Percentiles rank a stretch among this genome's conserved stretches.
phyloP scores from a whole-genome alignment of 768 basidiomycete species.

The Trametes punicea region DNA sequence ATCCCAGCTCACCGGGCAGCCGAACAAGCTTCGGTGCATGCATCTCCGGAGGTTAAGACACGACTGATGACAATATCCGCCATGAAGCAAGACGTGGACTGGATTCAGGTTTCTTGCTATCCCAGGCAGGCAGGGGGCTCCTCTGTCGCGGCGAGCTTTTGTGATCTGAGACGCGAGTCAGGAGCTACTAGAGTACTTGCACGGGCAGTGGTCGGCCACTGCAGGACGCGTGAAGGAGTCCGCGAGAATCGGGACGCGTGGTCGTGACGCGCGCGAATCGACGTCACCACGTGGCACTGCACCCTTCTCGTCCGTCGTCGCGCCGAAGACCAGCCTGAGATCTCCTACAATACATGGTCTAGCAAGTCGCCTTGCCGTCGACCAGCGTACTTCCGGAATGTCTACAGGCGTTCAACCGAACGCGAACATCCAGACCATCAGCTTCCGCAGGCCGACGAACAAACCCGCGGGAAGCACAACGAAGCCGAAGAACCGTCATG shows the following conservation, averaged over 20 bases:
- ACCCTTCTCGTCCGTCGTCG: neutral
- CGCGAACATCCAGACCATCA: constrained; percentile 32
- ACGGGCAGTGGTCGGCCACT: too few relatives aligned
- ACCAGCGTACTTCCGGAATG: neutral
- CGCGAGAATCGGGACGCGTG: neutral
- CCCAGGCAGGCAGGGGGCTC: too few relatives aligned
- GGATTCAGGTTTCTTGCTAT: too few relatives aligned
- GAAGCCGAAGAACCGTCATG: constrained; percentile 41
- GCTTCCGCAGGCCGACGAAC: constrained; percentile 31
- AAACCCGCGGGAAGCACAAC: constrained; percentile 13
- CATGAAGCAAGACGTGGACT: too few relatives aligned
- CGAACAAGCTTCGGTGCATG: neutral
- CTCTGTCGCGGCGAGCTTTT: too few relatives aligned
- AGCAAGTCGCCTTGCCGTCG: neutral
- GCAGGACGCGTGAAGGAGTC: neutral
- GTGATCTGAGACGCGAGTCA: too few relatives aligned
- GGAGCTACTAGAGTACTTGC: too few relatives aligned
- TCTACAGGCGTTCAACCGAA: constrained; percentile 18
- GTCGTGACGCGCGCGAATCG: constrained; percentile 1
- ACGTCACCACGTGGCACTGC: constrained; percentile 8
- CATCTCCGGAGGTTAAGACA: too few relatives aligned
- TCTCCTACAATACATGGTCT: neutral
- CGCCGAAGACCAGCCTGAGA: neutral
- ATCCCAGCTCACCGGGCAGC: neutral
- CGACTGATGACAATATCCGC: too few relatives aligned